Evolutionary conservation across 345 rosid genomes (phyloP), one percentile per base, ranked within the genome.

Genomic region (Microcos paniculata): DNA sequence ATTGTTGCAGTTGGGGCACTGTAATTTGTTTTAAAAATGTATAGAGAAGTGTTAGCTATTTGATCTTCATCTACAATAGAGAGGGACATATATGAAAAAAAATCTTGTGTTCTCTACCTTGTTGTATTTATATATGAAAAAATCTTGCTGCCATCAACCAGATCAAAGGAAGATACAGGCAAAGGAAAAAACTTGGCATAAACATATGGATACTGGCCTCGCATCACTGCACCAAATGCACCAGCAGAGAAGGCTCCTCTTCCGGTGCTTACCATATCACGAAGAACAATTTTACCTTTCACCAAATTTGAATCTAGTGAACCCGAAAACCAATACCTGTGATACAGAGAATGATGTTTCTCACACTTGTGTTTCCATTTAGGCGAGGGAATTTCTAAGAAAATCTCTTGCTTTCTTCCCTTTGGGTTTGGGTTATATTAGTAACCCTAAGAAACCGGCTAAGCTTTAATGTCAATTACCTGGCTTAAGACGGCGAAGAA

Each of bases 251-350:
- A 6, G 0, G 45, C 62, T 57, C 67, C 72, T 80, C 64, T 66
- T n/a, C 42, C 42, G 11, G 8, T 19, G 57, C 3, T 2, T 52
- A 6, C 11, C 12, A 0, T 18, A 7, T 68, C 70, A 48, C 97
- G 90, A 51, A 87, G 71, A 38, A 92, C 83, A 42, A 90, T 85
- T 79, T 87, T 90, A 45, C 93, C 91, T 55, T 79, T 76, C 12
- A 85, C 90, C 38, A 85, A 88, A 58, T 77, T 76, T 13, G 65
- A 82, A 68, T 31, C 77, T 12, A 83, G 84, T 1, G 88, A 73
- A 61, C 76, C 69, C 7, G 30, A 21, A 3, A 52, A 0, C 72
- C 97, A 91, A 73, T 61, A 88, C 82, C 66, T 72, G 30, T 79
- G 85, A 59, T 85, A 87, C 52, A 66, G n/a, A 91, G 11, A 93